A percentile compares a stretch with the other conserved stretches of the same genome.
Conservation (phyloP, 768 basidiomycete genomes). For the Boletus eberwhitei region DNA sequence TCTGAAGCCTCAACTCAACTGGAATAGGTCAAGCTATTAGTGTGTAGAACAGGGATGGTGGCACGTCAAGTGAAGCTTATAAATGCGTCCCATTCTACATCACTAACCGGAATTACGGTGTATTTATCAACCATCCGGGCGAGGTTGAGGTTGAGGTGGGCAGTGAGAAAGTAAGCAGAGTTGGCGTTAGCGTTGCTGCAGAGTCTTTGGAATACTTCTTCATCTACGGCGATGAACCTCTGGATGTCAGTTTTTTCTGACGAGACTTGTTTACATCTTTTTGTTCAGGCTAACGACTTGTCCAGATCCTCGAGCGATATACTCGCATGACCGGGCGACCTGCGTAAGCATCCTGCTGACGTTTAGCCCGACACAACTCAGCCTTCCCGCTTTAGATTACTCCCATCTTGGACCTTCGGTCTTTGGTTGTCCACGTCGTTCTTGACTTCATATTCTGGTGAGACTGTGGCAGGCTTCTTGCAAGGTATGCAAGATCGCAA, state of each 20-base stretch:
- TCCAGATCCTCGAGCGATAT: constrained; percentile 19
- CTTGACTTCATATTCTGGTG: constrained; percentile 63
- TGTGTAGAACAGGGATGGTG: constrained; percentile 75
- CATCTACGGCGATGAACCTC: constrained; percentile 65
- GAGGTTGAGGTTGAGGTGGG: constrained; percentile 75
- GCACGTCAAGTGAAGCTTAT: constrained; percentile 67
- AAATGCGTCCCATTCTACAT: constrained; percentile 70
- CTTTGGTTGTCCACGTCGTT: constrained; percentile 79
- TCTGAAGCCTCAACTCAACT: constrained; percentile 12
- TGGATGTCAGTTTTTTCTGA: constrained; percentile 37
- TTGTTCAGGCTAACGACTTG: neutral
- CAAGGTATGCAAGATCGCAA: constrained; percentile 65
- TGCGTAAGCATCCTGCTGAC: constrained; percentile 3
- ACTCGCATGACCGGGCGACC: constrained; percentile 22
- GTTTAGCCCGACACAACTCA: neutral
- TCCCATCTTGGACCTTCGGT: constrained; percentile 74
- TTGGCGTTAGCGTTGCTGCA: constrained; percentile 61
- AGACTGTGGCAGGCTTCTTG: constrained; percentile 67
- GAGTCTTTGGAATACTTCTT: constrained; percentile 66
- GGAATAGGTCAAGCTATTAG: constrained; percentile 51
- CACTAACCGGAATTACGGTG: constrained; percentile 67
- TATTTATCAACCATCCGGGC: constrained; percentile 74
- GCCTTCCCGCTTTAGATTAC: constrained; percentile 39
- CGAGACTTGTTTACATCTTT: neutral
- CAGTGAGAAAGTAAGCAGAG: constrained; percentile 61